A percentile compares a stretch with the other conserved stretches of the same genome.
These are phyloP conservation scores for Populus nigra DNA, from an alignment of 345 rosid genomes.

Conservation along the genomic window DNA sequence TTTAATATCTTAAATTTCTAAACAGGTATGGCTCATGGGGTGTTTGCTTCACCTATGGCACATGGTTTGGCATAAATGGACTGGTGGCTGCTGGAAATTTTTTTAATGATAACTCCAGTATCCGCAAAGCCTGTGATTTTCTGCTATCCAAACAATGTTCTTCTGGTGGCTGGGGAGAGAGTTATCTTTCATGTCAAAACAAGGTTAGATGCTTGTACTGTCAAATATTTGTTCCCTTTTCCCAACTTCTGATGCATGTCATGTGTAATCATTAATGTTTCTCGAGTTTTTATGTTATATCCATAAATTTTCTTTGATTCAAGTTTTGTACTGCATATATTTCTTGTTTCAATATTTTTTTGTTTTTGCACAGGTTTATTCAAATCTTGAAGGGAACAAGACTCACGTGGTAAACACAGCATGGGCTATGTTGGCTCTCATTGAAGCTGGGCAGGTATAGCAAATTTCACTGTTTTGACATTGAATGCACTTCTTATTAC, in stretches of 20 bases:
- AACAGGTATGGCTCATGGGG: conserved; percentile 96
- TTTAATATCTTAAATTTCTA: conserved; percentile 2
- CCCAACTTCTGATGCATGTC: background rate
- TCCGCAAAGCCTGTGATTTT: conserved; percentile 81
- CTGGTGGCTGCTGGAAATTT: conserved; percentile 76
- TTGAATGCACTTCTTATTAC: background rate
- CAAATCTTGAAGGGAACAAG: conserved; percentile 43
- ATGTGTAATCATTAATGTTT: background rate
- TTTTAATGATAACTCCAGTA: conserved; percentile 47
- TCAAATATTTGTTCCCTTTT: background rate
- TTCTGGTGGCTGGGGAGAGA: conserved; percentile 98
- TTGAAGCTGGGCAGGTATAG: conserved; percentile 63
- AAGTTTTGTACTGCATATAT: background rate
- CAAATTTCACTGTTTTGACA: background rate
- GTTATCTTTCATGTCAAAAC: conserved; percentile 90
- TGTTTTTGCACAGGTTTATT: conserved; percentile 34
- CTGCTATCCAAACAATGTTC: conserved; percentile 75
- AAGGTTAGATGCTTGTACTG: conserved; percentile 42
- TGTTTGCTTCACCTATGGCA: conserved; percentile 82
- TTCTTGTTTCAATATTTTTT: background rate
- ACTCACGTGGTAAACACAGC: conserved; percentile 60
- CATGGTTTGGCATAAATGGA: conserved; percentile 81
- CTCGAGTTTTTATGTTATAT: background rate
- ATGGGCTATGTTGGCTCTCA: conserved; percentile 73
- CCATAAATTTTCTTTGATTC: background rate